A percentile compares a stretch with the other conserved stretches of the same genome.
Evolutionary conservation across 768 basidiomycete genomes (phyloP).

Genomic region (Hortiboletus flavorubellus): DNA sequence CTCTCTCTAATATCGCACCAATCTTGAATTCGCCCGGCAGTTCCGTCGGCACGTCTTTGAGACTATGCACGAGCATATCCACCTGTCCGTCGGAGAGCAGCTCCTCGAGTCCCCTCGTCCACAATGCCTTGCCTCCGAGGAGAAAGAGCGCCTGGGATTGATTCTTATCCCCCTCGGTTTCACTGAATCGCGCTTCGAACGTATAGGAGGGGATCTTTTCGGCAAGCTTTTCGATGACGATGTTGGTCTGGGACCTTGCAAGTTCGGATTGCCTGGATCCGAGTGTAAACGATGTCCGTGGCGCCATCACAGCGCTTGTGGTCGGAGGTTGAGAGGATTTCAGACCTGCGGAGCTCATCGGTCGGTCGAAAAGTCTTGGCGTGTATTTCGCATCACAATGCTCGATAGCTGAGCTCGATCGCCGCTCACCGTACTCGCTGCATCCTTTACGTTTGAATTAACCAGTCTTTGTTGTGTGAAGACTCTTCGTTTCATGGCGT

Average conservation of each 20-base stretch:
- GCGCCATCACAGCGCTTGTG: conserved; percentile 11
- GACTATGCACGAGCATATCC: conserved; percentile 89
- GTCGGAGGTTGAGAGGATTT: neutral
- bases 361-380: no score
- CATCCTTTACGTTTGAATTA: no score
- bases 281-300: conserved; percentile 55
- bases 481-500: no score
- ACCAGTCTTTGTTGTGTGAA: no score
- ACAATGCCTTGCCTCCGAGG: conserved; percentile 86
- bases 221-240: conserved; percentile 64
- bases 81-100: conserved; percentile 66
- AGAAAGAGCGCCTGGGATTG: conserved; percentile 87
- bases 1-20: conserved; percentile 80
- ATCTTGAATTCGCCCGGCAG: conserved; percentile 83
- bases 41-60: conserved; percentile 91
- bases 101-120: conserved; percentile 97
- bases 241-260: conserved; percentile 86
- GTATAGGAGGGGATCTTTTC: conserved; percentile 47
- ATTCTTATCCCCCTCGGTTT: conserved; percentile 83
- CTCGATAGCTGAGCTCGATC: no score
- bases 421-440: no score
- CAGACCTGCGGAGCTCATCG: no score
- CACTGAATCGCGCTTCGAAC: conserved; percentile 60
- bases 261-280: conserved; percentile 88
- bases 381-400: no score